phyloP scores from a whole-genome alignment of 305 asterid genomes.

The Solanum hybrid region DNA sequence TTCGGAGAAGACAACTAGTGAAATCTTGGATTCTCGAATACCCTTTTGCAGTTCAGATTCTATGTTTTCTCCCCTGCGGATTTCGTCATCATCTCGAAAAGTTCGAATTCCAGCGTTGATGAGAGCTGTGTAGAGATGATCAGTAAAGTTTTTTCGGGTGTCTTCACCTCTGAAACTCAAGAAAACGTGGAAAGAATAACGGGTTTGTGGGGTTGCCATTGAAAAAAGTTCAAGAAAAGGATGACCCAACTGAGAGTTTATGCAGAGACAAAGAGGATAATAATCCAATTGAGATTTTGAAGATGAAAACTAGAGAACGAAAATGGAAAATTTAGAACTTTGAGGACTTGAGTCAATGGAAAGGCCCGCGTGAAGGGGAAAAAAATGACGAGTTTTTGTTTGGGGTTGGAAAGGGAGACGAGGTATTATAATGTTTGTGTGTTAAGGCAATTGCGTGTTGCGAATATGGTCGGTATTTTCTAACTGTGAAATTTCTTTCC shows the following conservation, averaged over 20 bases:
- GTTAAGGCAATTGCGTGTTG: neutral
- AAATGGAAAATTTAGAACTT: neutral
- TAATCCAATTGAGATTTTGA: neutral
- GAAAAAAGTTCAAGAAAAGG: neutral
- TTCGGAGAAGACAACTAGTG: conserved; percentile 7
- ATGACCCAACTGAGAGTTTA: neutral
- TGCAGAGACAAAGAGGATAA: neutral
- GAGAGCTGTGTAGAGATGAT: conserved; percentile 13
- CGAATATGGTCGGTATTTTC: neutral
- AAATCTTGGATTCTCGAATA: conserved; percentile 8
- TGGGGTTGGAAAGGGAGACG: neutral
- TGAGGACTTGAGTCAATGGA: neutral
- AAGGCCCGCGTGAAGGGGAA: neutral
- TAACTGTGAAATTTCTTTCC: neutral
- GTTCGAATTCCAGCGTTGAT: conserved; percentile 14
- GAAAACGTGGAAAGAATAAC: conserved; percentile 2
- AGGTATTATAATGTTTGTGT: neutral
- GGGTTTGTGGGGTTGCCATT: neutral
- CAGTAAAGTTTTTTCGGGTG: conserved; percentile 6
- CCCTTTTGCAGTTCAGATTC: conserved; percentile 10
- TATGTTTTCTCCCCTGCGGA: conserved; percentile 11
- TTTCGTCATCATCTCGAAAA: conserved; percentile 8
- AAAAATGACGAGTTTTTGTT: neutral
- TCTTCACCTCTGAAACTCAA: conserved; percentile 15
- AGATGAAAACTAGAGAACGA: neutral